Percentiles rank a stretch among this genome's conserved stretches.
phyloP scores from a whole-genome alignment of 202 grass and related monocot species.

The Digitaria exilis region DNA sequence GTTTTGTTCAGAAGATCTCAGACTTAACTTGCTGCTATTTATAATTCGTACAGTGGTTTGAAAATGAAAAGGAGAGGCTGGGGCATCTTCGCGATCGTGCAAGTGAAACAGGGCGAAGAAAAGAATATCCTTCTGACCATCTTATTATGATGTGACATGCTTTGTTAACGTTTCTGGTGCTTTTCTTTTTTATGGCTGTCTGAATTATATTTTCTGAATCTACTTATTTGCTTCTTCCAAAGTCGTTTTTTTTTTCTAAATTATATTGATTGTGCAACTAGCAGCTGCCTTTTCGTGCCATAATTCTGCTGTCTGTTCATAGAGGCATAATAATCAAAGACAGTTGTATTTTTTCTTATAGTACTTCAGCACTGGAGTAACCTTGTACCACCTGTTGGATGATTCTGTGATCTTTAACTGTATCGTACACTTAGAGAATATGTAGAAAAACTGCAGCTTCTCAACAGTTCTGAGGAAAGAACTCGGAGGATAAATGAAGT shows the following conservation, averaged over 20 bases:
- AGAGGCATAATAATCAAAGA: slow-evolving; percentile 1
- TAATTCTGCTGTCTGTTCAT: slow-evolving; percentile 8
- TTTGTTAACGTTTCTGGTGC: slow-evolving; percentile 2
- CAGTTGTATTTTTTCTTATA: slow-evolving; percentile 35
- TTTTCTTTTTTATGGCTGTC: background rate
- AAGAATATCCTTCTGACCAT: slow-evolving; percentile 88
- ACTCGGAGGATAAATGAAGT: slow-evolving; percentile 72
- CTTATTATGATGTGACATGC: slow-evolving; percentile 22
- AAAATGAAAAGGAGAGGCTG: slow-evolving; percentile 83
- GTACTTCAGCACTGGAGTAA: background rate
- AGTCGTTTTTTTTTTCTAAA: background rate
- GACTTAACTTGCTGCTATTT: slow-evolving; percentile 26
- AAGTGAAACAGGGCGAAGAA: slow-evolving; percentile 96
- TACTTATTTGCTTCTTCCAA: slow-evolving; percentile 26
- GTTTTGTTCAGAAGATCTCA: slow-evolving; percentile 22
- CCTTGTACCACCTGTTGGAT: slow-evolving; percentile 7
- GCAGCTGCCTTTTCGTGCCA: background rate
- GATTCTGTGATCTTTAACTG: slow-evolving; percentile 64
- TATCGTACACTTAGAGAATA: slow-evolving; percentile 81
- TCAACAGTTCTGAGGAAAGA: slow-evolving; percentile 79
- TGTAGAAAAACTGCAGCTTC: slow-evolving; percentile 87
- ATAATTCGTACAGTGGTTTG: slow-evolving; percentile 63
- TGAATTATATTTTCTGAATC: background rate
- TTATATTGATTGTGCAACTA: background rate
- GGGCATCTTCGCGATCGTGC: slow-evolving; percentile 97